A percentile compares a stretch with the other conserved stretches of the same genome.
phyloP scores from a whole-genome alignment of 768 basidiomycete species.

The Exsudoporus frostii region DNA sequence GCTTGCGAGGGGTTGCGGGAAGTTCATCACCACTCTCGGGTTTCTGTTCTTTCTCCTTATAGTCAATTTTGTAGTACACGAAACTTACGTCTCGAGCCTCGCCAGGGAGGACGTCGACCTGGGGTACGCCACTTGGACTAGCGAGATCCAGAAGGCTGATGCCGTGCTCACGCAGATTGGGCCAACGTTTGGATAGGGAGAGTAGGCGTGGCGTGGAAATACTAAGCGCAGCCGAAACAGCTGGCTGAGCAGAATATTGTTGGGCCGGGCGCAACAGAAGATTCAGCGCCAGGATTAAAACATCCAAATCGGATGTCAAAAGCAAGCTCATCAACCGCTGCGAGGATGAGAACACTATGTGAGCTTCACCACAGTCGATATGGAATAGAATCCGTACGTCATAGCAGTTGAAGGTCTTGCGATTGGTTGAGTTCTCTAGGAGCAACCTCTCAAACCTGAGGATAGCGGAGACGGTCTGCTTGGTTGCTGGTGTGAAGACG shows the following conservation, averaged over 20 bases:
- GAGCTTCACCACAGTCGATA: background rate
- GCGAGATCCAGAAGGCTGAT: slow-evolving; percentile 74
- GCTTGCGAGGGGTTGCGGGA: slow-evolving; percentile 50
- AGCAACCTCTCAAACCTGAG: slow-evolving; percentile 85
- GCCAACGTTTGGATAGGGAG: slow-evolving; percentile 82
- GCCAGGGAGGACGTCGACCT: slow-evolving; percentile 60
- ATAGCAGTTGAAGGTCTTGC: slow-evolving; percentile 94
- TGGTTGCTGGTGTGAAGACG: slow-evolving; percentile 71
- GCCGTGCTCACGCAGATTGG: slow-evolving; percentile 75
- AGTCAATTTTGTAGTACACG: slow-evolving; percentile 71
- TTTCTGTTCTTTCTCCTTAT: slow-evolving; percentile 45
- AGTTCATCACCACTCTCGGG: slow-evolving; percentile 44
- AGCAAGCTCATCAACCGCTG: slow-evolving; percentile 90
- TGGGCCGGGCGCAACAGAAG: slow-evolving; percentile 90
- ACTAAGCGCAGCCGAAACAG: slow-evolving; percentile 78
- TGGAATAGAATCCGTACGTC: slow-evolving; percentile 64
- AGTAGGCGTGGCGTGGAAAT: slow-evolving; percentile 79
- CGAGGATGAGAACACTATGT: slow-evolving; percentile 5
- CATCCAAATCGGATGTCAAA: slow-evolving; percentile 84
- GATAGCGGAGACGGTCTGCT: slow-evolving; percentile 74
- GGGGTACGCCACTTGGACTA: slow-evolving; percentile 46
- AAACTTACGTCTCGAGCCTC: slow-evolving; percentile 80
- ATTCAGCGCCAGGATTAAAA: slow-evolving; percentile 79
- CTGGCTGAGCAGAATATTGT: slow-evolving; percentile 87
- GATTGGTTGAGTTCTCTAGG: slow-evolving; percentile 95